Percentiles rank a stretch among this genome's conserved stretches.
Evolutionary conservation across 371 early-diverging fungal species (phyloP).

Genomic region (Gilbertella persicaria): DNA sequence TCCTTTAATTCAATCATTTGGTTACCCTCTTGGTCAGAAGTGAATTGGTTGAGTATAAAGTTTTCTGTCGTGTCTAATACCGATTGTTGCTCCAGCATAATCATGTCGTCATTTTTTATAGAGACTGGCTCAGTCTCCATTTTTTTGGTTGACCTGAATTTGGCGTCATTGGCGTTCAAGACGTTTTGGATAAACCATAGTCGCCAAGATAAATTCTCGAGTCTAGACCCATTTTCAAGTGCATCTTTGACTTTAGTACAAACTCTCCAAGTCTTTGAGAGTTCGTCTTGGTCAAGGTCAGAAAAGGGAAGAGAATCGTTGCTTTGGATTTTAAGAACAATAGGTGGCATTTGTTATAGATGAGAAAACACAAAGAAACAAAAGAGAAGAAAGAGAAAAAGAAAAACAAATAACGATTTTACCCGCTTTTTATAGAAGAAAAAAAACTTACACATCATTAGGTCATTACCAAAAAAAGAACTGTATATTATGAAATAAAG

Average conservation of each 20-base stretch:
- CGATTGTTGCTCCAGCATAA: constrained; percentile 10
- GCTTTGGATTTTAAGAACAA: constrained; percentile 60
- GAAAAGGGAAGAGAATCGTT: constrained; percentile 70
- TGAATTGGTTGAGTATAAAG: constrained; percentile 41
- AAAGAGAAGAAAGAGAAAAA: too few species aligned
- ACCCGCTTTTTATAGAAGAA: too few species aligned
- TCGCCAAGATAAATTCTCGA: constrained; percentile 91
- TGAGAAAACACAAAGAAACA: too few species aligned
- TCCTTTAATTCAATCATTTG: constrained; percentile 42
- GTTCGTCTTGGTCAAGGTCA: constrained; percentile 70
- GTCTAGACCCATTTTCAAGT: constrained; percentile 79
- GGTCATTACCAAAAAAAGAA: too few species aligned
- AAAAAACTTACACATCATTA: too few species aligned
- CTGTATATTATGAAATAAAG: constrained; percentile 77
- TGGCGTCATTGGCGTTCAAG: constrained; percentile 31
- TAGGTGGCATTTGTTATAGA: constrained; percentile 83
- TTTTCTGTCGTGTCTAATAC: constrained; percentile 22
- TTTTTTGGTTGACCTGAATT: constrained; percentile 9
- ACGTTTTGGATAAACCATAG: constrained; percentile 81
- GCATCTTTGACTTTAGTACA: constrained; percentile 90
- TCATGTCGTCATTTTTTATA: not conserved
- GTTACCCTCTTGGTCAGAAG: constrained; percentile 49
- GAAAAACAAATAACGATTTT: too few species aligned
- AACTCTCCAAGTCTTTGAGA: constrained; percentile 81
- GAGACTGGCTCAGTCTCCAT: constrained; percentile 4